Percentiles rank a stretch among this genome's conserved stretches.
phyloP scores from a whole-genome alignment of 441 rosid species.

The Adansonia madagascariensis region DNA sequence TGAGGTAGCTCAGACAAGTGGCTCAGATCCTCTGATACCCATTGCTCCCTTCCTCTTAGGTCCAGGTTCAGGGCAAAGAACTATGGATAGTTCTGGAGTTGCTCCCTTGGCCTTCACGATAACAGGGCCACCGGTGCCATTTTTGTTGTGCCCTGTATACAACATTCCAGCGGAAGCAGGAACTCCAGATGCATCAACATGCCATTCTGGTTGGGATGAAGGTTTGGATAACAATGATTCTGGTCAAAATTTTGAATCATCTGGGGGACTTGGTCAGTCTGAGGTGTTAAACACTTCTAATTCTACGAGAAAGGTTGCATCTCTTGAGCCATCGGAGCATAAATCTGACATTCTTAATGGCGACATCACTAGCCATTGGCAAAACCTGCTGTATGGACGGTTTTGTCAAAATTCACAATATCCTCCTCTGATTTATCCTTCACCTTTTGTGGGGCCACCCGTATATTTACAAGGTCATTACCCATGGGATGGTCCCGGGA shows the following conservation, averaged over 20 bases:
- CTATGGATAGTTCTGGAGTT: slow-evolving; percentile 61
- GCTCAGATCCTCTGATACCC: slow-evolving; percentile 68
- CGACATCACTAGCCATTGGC: slow-evolving; percentile 91
- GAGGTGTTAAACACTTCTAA: slow-evolving; percentile 52
- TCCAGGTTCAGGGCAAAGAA: slow-evolving; percentile 66
- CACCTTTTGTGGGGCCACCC: slow-evolving; percentile 73
- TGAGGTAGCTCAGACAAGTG: slow-evolving; percentile 72
- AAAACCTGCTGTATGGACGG: slow-evolving; percentile 87
- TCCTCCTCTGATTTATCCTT: slow-evolving; percentile 52
- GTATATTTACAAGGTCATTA: slow-evolving; percentile 69
- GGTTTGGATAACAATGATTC: slow-evolving; percentile 56
- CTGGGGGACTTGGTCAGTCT: slow-evolving; percentile 61
- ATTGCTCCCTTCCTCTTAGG: slow-evolving; percentile 66
- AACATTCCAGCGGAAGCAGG: slow-evolving; percentile 55
- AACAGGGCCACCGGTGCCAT: slow-evolving; percentile 91
- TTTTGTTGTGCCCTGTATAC: slow-evolving; percentile 64
- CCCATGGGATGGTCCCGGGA: slow-evolving; percentile 91
- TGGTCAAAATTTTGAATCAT: slow-evolving; percentile 59
- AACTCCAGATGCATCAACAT: slow-evolving; percentile 57
- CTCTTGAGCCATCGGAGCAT: slow-evolving; percentile 56
- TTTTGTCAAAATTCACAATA: slow-evolving; percentile 65
- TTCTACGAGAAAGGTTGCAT: slow-evolving; percentile 44
- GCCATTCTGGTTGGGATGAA: slow-evolving; percentile 65
- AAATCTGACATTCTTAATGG: slow-evolving; percentile 81
- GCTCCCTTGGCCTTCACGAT: slow-evolving; percentile 62